Evolutionary conservation across 805 yeast genomes (phyloP).

Genomic region (Hagleromyces aurorensis): DNA sequence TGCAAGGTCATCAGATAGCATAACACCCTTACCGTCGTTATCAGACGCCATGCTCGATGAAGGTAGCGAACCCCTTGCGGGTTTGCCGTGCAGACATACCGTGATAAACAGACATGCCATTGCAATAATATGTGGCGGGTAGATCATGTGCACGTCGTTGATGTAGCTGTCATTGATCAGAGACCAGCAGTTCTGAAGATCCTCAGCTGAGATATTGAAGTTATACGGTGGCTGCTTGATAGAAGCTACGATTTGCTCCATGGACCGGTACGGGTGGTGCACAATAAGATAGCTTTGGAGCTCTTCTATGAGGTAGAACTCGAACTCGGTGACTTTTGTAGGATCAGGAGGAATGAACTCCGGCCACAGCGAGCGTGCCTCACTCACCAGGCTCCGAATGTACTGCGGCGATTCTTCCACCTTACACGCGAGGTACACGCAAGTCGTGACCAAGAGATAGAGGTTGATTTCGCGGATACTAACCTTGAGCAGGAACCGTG

Average conservation of each 20-base stretch:
- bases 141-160: conserved; percentile 74
- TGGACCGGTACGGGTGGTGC: conserved; percentile 66
- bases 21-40: too few species aligned
- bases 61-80: conserved; percentile 37
- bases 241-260: conserved; percentile 43
- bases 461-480: conserved; percentile 75
- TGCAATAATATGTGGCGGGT: conserved; percentile 87
- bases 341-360: conserved; percentile 88
- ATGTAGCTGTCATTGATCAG: conserved; percentile 82
- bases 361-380: conserved; percentile 89
- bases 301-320: conserved; percentile 87
- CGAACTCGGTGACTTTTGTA: conserved; percentile 89
- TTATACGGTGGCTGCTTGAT: conserved; percentile 30
- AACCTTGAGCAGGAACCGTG: conserved; percentile 67
- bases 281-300: conserved; percentile 62
- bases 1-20: conserved; percentile 5
- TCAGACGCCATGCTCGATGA: conserved; percentile 3
- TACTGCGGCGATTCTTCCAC: conserved; percentile 95
- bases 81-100: conserved; percentile 33
- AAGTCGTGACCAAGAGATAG: conserved; percentile 73
- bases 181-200: conserved; percentile 82
- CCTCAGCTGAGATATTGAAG: conserved; percentile 44
- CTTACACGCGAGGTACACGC: conserved; percentile 84
- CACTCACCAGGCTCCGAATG: conserved; percentile 71
- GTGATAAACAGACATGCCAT: conserved; percentile 75